Conservation (phyloP, 1,139 yeast genomes). For the Magnusiomyces suaveolens region DNA sequence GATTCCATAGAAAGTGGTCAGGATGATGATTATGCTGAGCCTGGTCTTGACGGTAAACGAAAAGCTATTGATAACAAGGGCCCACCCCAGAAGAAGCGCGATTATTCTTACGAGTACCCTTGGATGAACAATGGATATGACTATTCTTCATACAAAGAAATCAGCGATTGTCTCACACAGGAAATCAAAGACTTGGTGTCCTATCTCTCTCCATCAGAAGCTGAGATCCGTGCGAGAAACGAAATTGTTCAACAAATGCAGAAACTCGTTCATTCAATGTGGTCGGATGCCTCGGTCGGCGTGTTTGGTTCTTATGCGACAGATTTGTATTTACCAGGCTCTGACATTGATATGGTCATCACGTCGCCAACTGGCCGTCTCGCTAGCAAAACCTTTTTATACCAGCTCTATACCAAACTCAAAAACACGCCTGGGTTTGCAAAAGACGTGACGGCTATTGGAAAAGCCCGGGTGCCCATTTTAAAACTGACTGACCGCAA, state of each 20-base stretch:
- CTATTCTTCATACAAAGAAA: slow-evolving; percentile 48
- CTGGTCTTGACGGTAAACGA: neutral
- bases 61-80: neutral
- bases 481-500: slow-evolving; percentile 77
- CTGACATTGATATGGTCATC: slow-evolving; percentile 93
- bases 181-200: slow-evolving; percentile 82
- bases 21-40: slow-evolving; percentile 2
- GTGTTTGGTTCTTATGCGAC: slow-evolving; percentile 97
- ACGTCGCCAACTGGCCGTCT: slow-evolving; percentile 55
- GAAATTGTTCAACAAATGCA: slow-evolving; percentile 54
- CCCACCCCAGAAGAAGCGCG: neutral
- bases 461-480: slow-evolving; percentile 91
- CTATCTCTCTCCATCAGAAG: slow-evolving; percentile 76
- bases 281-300: slow-evolving; percentile 76
- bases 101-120: slow-evolving; percentile 1
- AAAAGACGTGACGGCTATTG: slow-evolving; percentile 70
- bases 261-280: slow-evolving; percentile 45
- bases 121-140: slow-evolving; percentile 13
- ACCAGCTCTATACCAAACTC: slow-evolving; percentile 64
- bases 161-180: slow-evolving; percentile 78
- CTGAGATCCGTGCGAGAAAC: slow-evolving; percentile 65
- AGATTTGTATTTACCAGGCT: slow-evolving; percentile 86
- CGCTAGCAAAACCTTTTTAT: slow-evolving; percentile 58
- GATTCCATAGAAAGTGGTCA: neutral
- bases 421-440: slow-evolving; percentile 52